Base-by-base conservation (phyloP, 805 yeast genomes). In the Yarrowia sp. region DNA sequence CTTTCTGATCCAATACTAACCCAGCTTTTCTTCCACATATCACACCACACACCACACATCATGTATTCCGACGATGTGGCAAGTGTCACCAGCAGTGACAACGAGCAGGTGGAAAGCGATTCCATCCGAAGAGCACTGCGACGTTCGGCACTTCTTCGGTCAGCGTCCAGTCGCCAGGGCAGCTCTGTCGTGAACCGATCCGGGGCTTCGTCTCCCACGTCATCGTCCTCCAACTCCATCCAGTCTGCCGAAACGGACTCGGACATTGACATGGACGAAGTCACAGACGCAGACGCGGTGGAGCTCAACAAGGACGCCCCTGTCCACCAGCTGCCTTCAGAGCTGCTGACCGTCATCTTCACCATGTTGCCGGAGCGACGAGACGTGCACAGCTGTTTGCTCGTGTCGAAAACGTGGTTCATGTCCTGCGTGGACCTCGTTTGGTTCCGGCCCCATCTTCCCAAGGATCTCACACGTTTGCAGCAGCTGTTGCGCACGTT, bases 401-500 rank as follows among this genome's bases (percentile, higher is more conserved):
- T 41, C 10, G 63, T 58, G 51, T 58, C 51, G 49, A 58, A 58
- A 43, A 24, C 49, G 49, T 92, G 96, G 88, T 89, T 92, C 11
- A 83, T 85, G 68, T 79, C 89, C 44, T 85, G 89, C 14, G 85
- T 91, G 11, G 96, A 90, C 70, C 80, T 87, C 44, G 78, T 92
- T 32, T 92, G 97, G 96, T 89, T 90, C 72, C 83, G 98, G 66
- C 97, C 98, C 3, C 83, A 83, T 46, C 80, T 90, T 74, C 83
- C 82, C 67, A 79, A 80, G 66, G 80, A 79, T 51, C 66, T 73
- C 1, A 79, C 85, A 2, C 82, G 85, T 68, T 75, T 75, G 48
- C 82, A 83, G 67, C 81, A 92, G 58, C 78, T 82, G 54, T 54
- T 66, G 24, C 76, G 79, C 48, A 84, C 90, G 46, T 82, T 88